Conservation (phyloP, 1,139 yeast species). For the Tardiomyces depauwii region DNA sequence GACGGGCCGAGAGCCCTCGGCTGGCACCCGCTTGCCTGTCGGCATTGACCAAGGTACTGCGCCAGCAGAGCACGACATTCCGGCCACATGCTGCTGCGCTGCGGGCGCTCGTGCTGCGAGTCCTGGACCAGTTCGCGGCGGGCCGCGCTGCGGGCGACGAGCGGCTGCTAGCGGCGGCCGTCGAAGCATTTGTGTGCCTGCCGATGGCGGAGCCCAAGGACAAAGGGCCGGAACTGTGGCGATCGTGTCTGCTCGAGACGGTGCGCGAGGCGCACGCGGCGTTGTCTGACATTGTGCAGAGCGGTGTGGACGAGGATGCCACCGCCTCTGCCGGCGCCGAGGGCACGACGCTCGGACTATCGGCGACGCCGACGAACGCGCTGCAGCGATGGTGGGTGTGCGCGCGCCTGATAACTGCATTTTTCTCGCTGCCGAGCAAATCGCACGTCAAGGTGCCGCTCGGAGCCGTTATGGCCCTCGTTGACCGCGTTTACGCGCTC, state of each 20-base stretch:
- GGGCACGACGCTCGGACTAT: background rate
- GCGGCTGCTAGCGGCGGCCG: constrained; percentile 32
- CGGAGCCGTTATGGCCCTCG: constrained; percentile 15
- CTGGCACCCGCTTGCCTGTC: background rate
- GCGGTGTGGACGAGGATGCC: background rate
- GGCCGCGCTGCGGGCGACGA: constrained; percentile 16
- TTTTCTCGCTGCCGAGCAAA: constrained; percentile 17
- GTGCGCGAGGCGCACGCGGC: constrained; percentile 17
- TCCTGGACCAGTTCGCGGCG: background rate
- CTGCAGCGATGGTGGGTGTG: background rate
- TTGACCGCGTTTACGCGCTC: constrained; percentile 17
- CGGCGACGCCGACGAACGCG: constrained; percentile 1
- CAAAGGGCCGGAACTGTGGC: constrained; percentile 28
- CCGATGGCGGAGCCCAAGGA: constrained; percentile 48
- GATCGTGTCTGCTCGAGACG: constrained; percentile 11
- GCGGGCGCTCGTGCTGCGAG: background rate
- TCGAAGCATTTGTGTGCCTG: constrained; percentile 46
- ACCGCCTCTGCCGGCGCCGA: background rate
- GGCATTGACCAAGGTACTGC: background rate
- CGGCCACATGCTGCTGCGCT: background rate
- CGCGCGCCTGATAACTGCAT: constrained; percentile 11
- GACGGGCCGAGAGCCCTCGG: background rate
- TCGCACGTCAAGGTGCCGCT: constrained; percentile 20
- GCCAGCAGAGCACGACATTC: background rate
- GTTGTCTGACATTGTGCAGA: background rate